Base-by-base conservation (phyloP, 768 basidiomycete genomes). In the Roridomyces roridus region DNA sequence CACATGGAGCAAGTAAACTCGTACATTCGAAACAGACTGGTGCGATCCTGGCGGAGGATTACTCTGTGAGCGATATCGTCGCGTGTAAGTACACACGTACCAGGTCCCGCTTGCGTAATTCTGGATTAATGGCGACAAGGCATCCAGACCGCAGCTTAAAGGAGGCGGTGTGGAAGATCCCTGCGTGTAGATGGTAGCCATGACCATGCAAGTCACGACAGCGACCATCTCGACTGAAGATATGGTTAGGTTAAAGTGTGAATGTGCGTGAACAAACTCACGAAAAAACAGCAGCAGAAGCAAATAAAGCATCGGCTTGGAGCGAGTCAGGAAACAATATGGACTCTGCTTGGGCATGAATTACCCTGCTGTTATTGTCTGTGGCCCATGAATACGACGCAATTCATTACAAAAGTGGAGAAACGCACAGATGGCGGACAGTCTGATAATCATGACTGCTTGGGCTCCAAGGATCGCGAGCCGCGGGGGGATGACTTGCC, bases 11-110 rank as follows among this genome's bases (percentile, higher is more conserved):
- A 17, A 20, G 6, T 9, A 46, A 14, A 1, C 3, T 3, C 57
- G 53, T 25, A 63, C 61, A 47, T 43, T 63, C 61, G 36, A 63
- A 63, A 20, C 57, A 58, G 3, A 63, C 61, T 4, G 61, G 61
- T 21, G 61, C 61, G 25, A 63, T 58, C 61, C 57, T 57, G 8
- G 12, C 36, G 6, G 48, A 10, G 18, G 18, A 4, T 34, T 15
- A 15, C 3, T 34, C 15, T 11, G 31, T 24, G 34, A 34, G 24
- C 4, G 34, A 42, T 6, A 36, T 17, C 6, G 29, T 9, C 7
- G 8, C 9, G 35, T 5, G 6, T 5, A 14, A n/a, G 10, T 6
- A 36, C 17, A 28, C 0, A 48, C 51, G 20, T 3, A 52, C 57
- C 60, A 63, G 7, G 61, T 63, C 14, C 53, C 61, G 37, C 49